Base-by-base conservation (phyloP, 2,329 filamentous ascomycete genomes). In the Tolypocladium pustulatum region DNA sequence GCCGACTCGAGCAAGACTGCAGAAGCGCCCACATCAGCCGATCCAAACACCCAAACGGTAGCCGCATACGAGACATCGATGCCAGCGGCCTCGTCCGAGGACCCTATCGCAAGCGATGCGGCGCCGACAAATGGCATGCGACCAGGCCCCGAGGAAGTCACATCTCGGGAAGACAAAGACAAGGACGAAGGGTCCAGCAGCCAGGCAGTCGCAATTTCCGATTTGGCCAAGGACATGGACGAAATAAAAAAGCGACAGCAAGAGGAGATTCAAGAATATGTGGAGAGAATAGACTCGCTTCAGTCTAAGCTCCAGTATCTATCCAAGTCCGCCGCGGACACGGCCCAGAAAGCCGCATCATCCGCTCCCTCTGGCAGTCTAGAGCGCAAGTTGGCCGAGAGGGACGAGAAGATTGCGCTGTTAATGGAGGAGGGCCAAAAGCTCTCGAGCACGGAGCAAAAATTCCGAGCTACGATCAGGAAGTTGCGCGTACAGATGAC, bases 391-490 rank as follows among this genome's bases (percentile, higher is more conserved):
- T 72, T 97, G 17, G 89, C 90, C 1, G 91, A 96, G 67, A 96
- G 91, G 68, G 92, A 97, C 66, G 87, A 93, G 65, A 90, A 90
- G 69, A 95, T 97, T 66, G 90, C 92, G 3, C 76, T 92, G 54
- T 77, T 99, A 15, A 89, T 99, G 79, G 88, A 96, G 65, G 94
- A 99, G 75, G 94, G 95, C 0, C 89, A 94, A 66, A 91, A 88
- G 64, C 79, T 97, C 10, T 92, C 91, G 1, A 89, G 88, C 65
- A 89, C 84, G 0, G 94, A 99, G 70, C 83, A 97, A 72, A 91
- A 91, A 67, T 87, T 95, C 63, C 81, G 93, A 61, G 84, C 84
- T 7, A 86, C 87, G 4, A 89, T 97, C 66, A 96, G 94, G 72
- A 92, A 90, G 67, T 74, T 97, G 60, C 84, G 86, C 51, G 75